Conservation (phyloP, 2,329 filamentous ascomycete species). For the Penicillium freii region DNA sequence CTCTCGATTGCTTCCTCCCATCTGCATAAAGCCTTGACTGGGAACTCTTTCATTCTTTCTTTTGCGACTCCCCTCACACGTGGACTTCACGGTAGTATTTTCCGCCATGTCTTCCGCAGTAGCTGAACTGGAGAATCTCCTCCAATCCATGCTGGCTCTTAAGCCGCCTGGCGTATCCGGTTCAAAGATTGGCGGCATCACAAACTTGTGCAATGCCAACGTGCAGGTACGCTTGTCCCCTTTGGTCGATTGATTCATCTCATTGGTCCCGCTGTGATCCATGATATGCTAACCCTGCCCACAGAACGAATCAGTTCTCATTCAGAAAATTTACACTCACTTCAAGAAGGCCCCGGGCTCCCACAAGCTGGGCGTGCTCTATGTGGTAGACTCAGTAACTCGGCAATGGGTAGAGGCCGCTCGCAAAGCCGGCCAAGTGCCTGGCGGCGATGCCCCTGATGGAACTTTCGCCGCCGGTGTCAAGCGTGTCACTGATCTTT, state of each 20-base stretch:
- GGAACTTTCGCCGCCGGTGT: conserved; percentile 94
- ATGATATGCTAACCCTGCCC: conserved; percentile 26
- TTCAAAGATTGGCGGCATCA: conserved; percentile 85
- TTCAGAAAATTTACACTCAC: conserved; percentile 94
- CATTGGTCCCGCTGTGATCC: conserved; percentile 2
- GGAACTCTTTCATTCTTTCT: background rate
- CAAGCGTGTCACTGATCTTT: conserved; percentile 91
- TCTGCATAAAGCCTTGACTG: conserved; percentile 4
- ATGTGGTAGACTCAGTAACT: conserved; percentile 99
- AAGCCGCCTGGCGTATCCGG: conserved; percentile 94
- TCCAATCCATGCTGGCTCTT: conserved; percentile 86
- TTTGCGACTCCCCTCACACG: background rate
- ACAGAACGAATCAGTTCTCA: conserved; percentile 89
- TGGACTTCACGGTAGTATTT: conserved; percentile 20
- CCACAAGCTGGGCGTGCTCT: conserved; percentile 97
- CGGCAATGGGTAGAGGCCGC: conserved; percentile 98
- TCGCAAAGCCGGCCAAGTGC: conserved; percentile 76
- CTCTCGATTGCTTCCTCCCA: conserved; percentile 11
- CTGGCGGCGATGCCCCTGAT: conserved; percentile 77
- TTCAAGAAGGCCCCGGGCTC: conserved; percentile 93
- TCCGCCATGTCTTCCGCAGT: conserved; percentile 72
- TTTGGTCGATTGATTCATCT: conserved; percentile 1
- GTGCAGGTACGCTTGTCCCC: conserved; percentile 67
- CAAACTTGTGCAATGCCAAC: conserved; percentile 80
- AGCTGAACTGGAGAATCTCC: conserved; percentile 83